Percentiles rank a stretch among this genome's conserved stretches.
These are phyloP conservation scores for Neurospora sublineolata DNA, from an alignment of 495 filamentous ascomycete species.

Conservation along the genomic window DNA sequence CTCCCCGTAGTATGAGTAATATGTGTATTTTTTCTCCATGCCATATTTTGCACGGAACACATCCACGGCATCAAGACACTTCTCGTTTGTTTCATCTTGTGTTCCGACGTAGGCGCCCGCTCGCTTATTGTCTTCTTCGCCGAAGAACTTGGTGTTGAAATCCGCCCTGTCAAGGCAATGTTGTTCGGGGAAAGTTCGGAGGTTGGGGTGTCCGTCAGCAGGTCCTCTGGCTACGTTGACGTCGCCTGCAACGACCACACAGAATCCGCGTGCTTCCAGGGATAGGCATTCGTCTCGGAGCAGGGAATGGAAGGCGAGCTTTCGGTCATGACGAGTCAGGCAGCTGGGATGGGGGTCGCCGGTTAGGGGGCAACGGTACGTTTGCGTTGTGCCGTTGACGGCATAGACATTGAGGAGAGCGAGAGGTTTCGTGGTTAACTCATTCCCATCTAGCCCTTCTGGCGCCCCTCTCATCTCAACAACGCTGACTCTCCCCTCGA, in stretches of 20 bases:
- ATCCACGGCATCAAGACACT: constrained; percentile 18
- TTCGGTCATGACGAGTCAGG: constrained; percentile 39
- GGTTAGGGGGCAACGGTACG: constrained; percentile 28
- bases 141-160: constrained; percentile 38
- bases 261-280: constrained; percentile 27
- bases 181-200: constrained; percentile 27
- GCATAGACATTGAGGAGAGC: constrained; percentile 41
- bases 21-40: constrained; percentile 22
- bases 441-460: neutral
- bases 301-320: constrained; percentile 32
- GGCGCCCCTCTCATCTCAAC: constrained; percentile 18
- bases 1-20: constrained; percentile 15
- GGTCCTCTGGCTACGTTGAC: constrained; percentile 33
- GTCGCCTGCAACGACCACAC: constrained; percentile 36
- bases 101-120: constrained; percentile 16
- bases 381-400: constrained; percentile 38
- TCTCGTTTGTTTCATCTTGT: neutral
- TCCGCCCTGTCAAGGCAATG: constrained; percentile 39
- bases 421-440: constrained; percentile 8
- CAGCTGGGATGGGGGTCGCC: constrained; percentile 18
- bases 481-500: constrained; percentile 39
- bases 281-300: constrained; percentile 29
- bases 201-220: constrained; percentile 32
- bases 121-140: constrained; percentile 12
- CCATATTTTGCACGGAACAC: constrained; percentile 17